Percentiles rank a stretch among this genome's conserved stretches.
Evolutionary conservation across 1,284 basidiomycete genomes (phyloP).

Genomic region (Ceratobasidium sp.): DNA sequence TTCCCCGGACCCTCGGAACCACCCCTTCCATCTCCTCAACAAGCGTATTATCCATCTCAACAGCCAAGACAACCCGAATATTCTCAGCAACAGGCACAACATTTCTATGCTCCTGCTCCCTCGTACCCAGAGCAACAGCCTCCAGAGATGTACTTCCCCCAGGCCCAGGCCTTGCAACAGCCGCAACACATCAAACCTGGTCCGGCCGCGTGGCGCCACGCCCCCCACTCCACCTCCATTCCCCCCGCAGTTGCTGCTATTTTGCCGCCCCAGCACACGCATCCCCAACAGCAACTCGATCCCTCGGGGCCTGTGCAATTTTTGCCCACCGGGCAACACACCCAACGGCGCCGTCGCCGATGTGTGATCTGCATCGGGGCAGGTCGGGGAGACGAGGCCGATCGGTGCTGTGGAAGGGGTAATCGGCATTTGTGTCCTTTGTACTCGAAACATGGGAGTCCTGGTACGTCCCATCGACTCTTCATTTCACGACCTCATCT

Average conservation of each 20-base stretch:
- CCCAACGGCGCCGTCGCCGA: constrained; percentile 20
- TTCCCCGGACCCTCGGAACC: constrained; percentile 7
- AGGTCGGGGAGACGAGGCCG: constrained; percentile 24
- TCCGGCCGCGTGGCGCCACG: constrained; percentile 30
- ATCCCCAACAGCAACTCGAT: constrained; percentile 13
- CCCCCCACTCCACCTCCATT: constrained; percentile 27
- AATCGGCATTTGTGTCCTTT: constrained; percentile 36
- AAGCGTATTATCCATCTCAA: neutral
- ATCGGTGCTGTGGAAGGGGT: constrained; percentile 27
- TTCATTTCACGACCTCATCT: neutral
- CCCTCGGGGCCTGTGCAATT: constrained; percentile 32
- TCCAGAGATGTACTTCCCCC: neutral
- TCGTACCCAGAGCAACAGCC: constrained; percentile 1
- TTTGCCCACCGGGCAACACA: constrained; percentile 26
- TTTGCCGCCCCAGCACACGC: constrained; percentile 1
- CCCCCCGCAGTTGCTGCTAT: constrained; percentile 11
- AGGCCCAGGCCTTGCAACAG: neutral
- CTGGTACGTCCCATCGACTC: constrained; percentile 2
- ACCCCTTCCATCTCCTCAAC: neutral
- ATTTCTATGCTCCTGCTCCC: constrained; percentile 3
- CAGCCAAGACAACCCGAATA: neutral
- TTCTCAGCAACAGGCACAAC: constrained; percentile 17
- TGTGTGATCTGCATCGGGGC: constrained; percentile 36
- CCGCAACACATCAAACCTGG: constrained; percentile 23
- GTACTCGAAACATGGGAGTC: constrained; percentile 32